phyloP scores from a whole-genome alignment of 306 rosid species.

The Acmispon strigosus region DNA sequence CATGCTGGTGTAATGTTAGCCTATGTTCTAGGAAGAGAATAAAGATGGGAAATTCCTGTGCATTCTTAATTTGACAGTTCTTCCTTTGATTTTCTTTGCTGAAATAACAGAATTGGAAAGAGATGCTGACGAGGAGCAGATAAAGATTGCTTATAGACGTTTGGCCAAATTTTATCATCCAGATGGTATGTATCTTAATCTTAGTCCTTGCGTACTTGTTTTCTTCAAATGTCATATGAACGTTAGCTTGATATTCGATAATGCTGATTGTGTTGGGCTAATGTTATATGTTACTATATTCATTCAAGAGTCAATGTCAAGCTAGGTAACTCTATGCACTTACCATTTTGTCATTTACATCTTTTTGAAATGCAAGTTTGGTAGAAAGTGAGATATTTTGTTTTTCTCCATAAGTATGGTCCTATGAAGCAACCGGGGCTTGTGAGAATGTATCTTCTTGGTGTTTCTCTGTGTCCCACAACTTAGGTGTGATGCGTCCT shows the following conservation, averaged over 20 bases:
- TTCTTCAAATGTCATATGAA: not conserved
- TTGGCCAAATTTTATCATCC: conserved; percentile 97
- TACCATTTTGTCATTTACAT: not conserved
- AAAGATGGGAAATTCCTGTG: conserved; percentile 10
- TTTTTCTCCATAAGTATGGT: not conserved
- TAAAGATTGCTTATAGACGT: conserved; percentile 80
- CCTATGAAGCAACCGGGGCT: not conserved
- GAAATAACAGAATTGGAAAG: conserved; percentile 63
- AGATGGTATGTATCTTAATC: conserved; percentile 60
- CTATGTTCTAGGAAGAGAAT: conserved; percentile 4
- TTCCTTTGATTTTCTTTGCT: not conserved
- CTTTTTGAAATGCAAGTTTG: conserved; percentile 6
- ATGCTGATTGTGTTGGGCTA: conserved; percentile 1
- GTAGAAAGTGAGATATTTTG: not conserved
- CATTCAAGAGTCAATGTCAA: not conserved
- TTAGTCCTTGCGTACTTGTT: conserved; percentile 5
- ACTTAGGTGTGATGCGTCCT: not conserved
- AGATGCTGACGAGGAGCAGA: conserved; percentile 81
- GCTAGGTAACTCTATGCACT: not conserved
- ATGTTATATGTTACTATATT: not conserved
- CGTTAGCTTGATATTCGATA: not conserved
- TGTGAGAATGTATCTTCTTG: not conserved
- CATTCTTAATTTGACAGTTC: conserved; percentile 8
- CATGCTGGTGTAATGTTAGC: not conserved
- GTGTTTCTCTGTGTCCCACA: not conserved